A percentile compares a stretch with the other conserved stretches of the same genome.
These are phyloP conservation scores for Fusarium xyrophilum DNA, from an alignment of 2,329 filamentous ascomycete species.

Conservation along the genomic window DNA sequence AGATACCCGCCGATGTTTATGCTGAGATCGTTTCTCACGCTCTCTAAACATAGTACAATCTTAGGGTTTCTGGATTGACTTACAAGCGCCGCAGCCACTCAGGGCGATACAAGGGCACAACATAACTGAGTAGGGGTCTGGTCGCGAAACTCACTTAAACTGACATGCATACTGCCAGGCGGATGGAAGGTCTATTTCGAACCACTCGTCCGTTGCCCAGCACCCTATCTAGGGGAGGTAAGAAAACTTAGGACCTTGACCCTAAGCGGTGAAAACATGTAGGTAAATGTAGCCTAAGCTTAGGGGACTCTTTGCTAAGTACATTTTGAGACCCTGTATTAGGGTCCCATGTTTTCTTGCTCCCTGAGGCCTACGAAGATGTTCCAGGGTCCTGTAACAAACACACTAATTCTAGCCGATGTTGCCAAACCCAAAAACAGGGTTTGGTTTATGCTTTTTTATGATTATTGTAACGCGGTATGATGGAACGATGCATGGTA, in stretches of 20 bases:
- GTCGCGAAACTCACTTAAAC: constrained; percentile 1
- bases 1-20: constrained; percentile 90
- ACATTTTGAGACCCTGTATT: background rate
- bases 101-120: constrained; percentile 2
- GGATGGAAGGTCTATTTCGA: constrained; percentile 24
- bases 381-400: background rate
- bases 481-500: constrained; percentile 18
- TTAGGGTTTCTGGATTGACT: background rate
- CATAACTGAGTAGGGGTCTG: constrained; percentile 19
- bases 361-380: background rate
- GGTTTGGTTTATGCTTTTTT: constrained; percentile 23
- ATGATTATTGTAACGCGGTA: constrained; percentile 29
- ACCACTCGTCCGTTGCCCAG: constrained; percentile 4
- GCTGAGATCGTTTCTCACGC: constrained; percentile 89
- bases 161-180: constrained; percentile 25
- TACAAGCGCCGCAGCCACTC: background rate
- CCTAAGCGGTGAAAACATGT: background rate
- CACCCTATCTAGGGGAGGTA: background rate
- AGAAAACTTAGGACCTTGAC: background rate
- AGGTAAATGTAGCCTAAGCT: background rate
- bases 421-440: background rate
- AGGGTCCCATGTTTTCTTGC: background rate
- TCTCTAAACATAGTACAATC: constrained; percentile 54
- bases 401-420: background rate
- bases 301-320: background rate